phyloP scores from a whole-genome alignment of 805 yeast species.

The Metschnikowia reukaufii region DNA sequence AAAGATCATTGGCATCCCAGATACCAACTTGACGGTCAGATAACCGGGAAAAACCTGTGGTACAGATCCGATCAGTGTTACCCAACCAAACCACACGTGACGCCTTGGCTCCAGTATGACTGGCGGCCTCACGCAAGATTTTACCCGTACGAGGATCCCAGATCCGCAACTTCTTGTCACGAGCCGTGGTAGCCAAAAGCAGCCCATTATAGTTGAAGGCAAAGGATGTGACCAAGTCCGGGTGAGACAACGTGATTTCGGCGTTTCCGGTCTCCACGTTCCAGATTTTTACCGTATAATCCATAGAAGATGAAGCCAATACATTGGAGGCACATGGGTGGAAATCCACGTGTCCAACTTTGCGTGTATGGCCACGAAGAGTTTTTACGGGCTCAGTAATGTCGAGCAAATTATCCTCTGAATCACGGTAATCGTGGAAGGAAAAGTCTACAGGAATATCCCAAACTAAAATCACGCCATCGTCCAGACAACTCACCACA shows the following conservation, averaged over 20 bases:
- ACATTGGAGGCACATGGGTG: slow-evolving; percentile 88
- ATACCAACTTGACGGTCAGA: slow-evolving; percentile 94
- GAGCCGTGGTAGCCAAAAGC: slow-evolving; percentile 79
- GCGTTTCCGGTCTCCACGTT: slow-evolving; percentile 74
- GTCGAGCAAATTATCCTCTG: slow-evolving; percentile 60
- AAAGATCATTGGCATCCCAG: slow-evolving; percentile 81
- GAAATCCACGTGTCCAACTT: slow-evolving; percentile 88
- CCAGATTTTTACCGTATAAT: slow-evolving; percentile 91
- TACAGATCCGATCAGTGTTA: slow-evolving; percentile 74
- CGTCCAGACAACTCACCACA: slow-evolving; percentile 30
- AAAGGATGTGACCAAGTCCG: slow-evolving; percentile 90
- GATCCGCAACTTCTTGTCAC: slow-evolving; percentile 86
- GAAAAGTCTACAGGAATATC: slow-evolving; percentile 80
- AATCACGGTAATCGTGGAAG: slow-evolving; percentile 57
- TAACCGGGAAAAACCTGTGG: slow-evolving; percentile 91
- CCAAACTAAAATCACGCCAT: slow-evolving; percentile 74
- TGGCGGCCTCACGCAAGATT: slow-evolving; percentile 77
- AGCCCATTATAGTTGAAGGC: slow-evolving; percentile 90
- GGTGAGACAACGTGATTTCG: slow-evolving; percentile 73
- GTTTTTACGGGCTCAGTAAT: slow-evolving; percentile 63
- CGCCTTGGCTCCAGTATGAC: slow-evolving; percentile 91
- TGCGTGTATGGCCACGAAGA: slow-evolving; percentile 83
- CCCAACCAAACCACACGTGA: slow-evolving; percentile 92
- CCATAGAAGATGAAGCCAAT: slow-evolving; percentile 87
- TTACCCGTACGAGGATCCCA: slow-evolving; percentile 86